Conservation (phyloP, 441 rosid genomes). For the Erodium chrysanthum region DNA sequence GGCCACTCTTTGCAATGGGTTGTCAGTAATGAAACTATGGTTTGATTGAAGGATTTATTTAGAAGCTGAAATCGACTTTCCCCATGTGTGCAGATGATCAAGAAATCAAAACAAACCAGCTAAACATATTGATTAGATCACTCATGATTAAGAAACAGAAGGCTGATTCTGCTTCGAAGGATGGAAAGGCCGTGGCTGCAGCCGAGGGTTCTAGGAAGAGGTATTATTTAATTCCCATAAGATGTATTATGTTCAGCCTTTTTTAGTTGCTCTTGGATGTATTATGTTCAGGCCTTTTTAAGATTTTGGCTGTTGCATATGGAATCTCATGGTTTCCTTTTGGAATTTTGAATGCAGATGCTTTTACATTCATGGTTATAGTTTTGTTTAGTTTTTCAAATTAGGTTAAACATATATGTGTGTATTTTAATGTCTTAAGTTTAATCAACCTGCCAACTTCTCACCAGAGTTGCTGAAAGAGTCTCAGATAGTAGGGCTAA, state of each 20-base stretch:
- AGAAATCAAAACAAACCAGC: conserved; percentile 74
- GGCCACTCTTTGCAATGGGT: not conserved
- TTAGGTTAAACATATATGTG: not conserved
- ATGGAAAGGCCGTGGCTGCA: conserved; percentile 34
- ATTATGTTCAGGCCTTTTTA: conserved; percentile 11
- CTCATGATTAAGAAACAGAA: conserved; percentile 64
- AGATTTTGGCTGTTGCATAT: not conserved
- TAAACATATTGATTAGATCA: conserved; percentile 83
- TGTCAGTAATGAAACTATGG: conserved; percentile 8
- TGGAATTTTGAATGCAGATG: not conserved
- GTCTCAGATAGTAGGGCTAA: conserved; percentile 54
- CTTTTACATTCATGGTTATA: conserved; percentile 8
- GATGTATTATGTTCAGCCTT: conserved; percentile 10
- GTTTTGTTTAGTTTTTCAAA: not conserved
- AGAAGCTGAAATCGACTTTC: conserved; percentile 16
- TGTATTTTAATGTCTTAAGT: not conserved
- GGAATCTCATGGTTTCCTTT: not conserved
- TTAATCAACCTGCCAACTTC: conserved; percentile 12
- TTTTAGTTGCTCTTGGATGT: conserved; percentile 7
- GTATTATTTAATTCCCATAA: conserved; percentile 27
- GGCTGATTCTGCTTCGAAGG: conserved; percentile 54
- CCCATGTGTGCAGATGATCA: conserved; percentile 49
- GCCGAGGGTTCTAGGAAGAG: conserved; percentile 71
- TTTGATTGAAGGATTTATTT: conserved; percentile 1
- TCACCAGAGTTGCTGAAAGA: conserved; percentile 55